These are phyloP conservation scores for Centrapalus pauciflorus DNA, from an alignment of 129 eudicot genomes.

Conservation along the genomic window DNA sequence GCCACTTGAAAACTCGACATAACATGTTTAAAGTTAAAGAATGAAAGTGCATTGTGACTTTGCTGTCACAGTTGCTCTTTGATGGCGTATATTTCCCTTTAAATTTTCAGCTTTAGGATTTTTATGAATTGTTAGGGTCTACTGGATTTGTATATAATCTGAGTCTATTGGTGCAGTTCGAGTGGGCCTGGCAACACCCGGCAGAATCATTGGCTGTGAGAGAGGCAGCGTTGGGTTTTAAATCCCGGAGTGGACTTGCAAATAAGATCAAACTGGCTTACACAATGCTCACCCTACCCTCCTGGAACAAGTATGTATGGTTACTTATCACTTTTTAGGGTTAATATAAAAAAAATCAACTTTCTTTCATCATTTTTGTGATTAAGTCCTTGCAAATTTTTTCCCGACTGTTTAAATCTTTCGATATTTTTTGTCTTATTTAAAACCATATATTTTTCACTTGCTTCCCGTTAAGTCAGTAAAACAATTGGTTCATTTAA, in stretches of 20 bases:
- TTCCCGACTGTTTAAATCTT: no score
- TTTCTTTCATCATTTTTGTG: no score
- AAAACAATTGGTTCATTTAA: no score
- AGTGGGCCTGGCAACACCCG: slow-evolving; percentile 99
- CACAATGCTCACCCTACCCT: slow-evolving; percentile 75
- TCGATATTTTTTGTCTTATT: no score
- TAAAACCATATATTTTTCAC: no score
- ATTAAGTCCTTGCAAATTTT: no score
- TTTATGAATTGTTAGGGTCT: slow-evolving; percentile 5
- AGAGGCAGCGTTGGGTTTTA: slow-evolving; percentile 59
- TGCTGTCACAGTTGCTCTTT: background rate
- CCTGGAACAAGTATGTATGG: slow-evolving; percentile 72
- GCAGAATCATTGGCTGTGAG: slow-evolving; percentile 73
- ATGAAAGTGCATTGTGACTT: background rate
- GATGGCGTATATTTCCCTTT: background rate
- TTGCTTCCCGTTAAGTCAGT: no score
- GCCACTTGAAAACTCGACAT: background rate
- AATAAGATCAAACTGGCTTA: slow-evolving; percentile 80
- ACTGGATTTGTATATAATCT: background rate
- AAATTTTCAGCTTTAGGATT: background rate
- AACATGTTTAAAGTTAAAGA: background rate
- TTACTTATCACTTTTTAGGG: no score
- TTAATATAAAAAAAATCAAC: no score
- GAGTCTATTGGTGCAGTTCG: slow-evolving; percentile 59
- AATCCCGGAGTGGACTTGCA: slow-evolving; percentile 67